A percentile compares a stretch with the other conserved stretches of the same genome.
Evolutionary conservation across 352 stramenopile species (phyloP).

Genomic region (Phytophthora litchii): DNA sequence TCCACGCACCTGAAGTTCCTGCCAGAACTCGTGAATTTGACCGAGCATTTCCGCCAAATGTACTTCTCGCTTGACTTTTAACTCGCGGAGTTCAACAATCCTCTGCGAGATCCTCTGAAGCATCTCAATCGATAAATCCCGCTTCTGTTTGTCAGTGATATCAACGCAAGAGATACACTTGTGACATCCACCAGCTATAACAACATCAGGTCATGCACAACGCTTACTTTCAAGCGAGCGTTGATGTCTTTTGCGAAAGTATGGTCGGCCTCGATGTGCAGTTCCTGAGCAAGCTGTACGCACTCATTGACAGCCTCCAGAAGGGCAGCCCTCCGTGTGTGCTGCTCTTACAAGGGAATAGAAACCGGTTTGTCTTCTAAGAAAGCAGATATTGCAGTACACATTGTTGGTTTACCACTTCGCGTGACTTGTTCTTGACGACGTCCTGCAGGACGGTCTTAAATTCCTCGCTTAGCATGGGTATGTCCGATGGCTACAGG

Average conservation of each 20-base stretch:
- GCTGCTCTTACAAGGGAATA: slow-evolving; percentile 4
- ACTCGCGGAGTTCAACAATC: slow-evolving; percentile 39
- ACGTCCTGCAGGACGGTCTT: slow-evolving; percentile 29
- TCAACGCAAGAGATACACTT: not conserved
- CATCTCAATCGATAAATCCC: slow-evolving; percentile 34
- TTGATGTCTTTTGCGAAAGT: slow-evolving; percentile 30
- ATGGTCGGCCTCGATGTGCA: slow-evolving; percentile 26
- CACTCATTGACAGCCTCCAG: slow-evolving; percentile 36
- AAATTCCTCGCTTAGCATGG: slow-evolving; percentile 29
- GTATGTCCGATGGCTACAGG: slow-evolving; percentile 17
- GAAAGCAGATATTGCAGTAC: not conserved
- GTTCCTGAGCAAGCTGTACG: slow-evolving; percentile 28
- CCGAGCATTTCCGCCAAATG: slow-evolving; percentile 35
- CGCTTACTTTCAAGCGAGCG: slow-evolving; percentile 31
- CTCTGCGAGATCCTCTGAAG: slow-evolving; percentile 41
- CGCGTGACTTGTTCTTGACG: slow-evolving; percentile 21
- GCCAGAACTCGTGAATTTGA: slow-evolving; percentile 43
- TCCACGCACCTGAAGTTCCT: slow-evolving; percentile 29
- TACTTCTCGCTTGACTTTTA: slow-evolving; percentile 31
- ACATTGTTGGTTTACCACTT: slow-evolving; percentile 29
- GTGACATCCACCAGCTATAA: not conserved
- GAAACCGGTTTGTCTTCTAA: not conserved
- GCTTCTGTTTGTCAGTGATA: slow-evolving; percentile 15
- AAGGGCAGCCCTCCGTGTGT: slow-evolving; percentile 29
- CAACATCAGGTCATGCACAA: not conserved